A percentile compares a stretch with the other conserved stretches of the same genome.
phyloP scores from a whole-genome alignment of 2,329 filamentous ascomycete species.

The Pleomassaria siparia region DNA sequence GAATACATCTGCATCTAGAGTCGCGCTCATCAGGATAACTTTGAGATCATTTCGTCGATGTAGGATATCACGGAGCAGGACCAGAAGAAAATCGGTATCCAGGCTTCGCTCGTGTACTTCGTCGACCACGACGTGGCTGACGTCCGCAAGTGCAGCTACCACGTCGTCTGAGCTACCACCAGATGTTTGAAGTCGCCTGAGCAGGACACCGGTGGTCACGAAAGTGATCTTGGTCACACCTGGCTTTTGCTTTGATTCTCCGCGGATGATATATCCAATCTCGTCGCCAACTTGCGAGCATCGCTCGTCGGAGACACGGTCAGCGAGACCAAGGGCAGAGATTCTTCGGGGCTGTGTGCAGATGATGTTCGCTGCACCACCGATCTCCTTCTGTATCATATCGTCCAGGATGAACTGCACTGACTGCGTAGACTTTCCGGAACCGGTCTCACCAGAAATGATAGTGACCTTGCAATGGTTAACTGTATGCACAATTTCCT shows the following conservation, averaged over 20 bases:
- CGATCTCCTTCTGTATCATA: constrained; percentile 74
- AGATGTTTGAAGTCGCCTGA: constrained; percentile 87
- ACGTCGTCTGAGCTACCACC: constrained; percentile 80
- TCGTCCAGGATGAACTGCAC: constrained; percentile 96
- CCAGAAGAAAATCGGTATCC: constrained; percentile 91
- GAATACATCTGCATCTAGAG: constrained; percentile 85
- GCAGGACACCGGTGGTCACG: constrained; percentile 89
- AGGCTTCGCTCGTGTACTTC: constrained; percentile 95
- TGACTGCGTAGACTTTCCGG: constrained; percentile 94
- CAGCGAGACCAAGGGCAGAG: constrained; percentile 88
- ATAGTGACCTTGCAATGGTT: constrained; percentile 84
- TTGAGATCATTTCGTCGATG: constrained; percentile 75
- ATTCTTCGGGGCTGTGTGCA: constrained; percentile 96
- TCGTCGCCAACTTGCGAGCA: constrained; percentile 81
- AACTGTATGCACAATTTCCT: constrained; percentile 76
- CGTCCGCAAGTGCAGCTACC: constrained; percentile 77
- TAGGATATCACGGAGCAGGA: constrained; percentile 81
- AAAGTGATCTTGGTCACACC: constrained; percentile 87
- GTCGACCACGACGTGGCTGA: constrained; percentile 93
- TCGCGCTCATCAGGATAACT: constrained; percentile 94
- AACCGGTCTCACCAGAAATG: constrained; percentile 95
- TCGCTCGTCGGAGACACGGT: constrained; percentile 90
- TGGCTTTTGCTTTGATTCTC: constrained; percentile 74
- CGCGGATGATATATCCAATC: constrained; percentile 88
- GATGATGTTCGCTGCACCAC: constrained; percentile 81